These are phyloP conservation scores for Talaromyces pinophilus DNA, from an alignment of 2,329 filamentous ascomycete genomes.

Conservation along the genomic window DNA sequence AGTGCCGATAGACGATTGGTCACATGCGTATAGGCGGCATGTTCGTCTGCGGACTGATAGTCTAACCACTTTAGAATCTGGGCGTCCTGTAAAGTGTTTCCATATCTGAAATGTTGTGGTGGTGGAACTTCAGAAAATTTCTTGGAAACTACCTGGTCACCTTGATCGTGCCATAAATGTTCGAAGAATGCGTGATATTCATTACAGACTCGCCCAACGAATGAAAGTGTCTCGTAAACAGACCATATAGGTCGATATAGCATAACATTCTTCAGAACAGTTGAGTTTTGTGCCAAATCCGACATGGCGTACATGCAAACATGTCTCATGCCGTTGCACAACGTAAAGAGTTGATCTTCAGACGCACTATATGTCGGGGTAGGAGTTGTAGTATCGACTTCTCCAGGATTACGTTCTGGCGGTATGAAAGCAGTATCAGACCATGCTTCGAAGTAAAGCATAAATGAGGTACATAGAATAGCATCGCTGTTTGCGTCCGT, in stretches of 20 bases:
- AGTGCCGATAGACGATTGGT: slow-evolving; percentile 18
- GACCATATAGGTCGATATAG: slow-evolving; percentile 12
- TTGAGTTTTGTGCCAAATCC: not conserved
- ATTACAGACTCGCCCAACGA: slow-evolving; percentile 6
- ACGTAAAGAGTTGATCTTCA: slow-evolving; percentile 14
- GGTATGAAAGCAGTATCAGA: slow-evolving; percentile 1
- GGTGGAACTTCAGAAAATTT: not conserved
- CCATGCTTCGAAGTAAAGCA: slow-evolving; percentile 21
- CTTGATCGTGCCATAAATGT: not conserved
- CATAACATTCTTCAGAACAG: not conserved
- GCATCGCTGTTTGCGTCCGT: slow-evolving; percentile 14
- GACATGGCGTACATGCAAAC: slow-evolving; percentile 9
- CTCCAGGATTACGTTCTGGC: not conserved
- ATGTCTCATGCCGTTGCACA: slow-evolving; percentile 12
- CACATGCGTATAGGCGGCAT: slow-evolving; percentile 17
- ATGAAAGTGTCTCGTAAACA: not conserved
- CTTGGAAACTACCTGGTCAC: not conserved
- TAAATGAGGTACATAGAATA: slow-evolving; percentile 18
- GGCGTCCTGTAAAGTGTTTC: not conserved
- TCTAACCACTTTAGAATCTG: not conserved
- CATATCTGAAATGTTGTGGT: not conserved
- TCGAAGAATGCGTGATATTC: slow-evolving; percentile 5
- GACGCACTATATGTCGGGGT: not conserved
- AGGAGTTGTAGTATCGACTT: not conserved
- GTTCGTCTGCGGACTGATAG: not conserved